Conservation (phyloP, 2,329 filamentous ascomycete species). For the Torrubiellomyces zombiae region DNA sequence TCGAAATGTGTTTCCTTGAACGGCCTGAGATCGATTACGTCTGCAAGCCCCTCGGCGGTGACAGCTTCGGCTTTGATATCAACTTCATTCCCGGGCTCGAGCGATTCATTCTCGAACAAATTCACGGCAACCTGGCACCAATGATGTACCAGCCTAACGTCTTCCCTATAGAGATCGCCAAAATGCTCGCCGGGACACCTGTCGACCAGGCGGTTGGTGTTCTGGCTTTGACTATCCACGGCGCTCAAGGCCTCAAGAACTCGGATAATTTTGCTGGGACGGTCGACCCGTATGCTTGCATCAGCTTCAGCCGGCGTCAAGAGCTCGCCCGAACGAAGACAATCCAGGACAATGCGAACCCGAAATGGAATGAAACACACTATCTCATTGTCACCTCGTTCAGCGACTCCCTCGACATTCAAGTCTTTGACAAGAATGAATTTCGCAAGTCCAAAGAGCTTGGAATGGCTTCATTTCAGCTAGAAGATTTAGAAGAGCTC, state of each 20-base stretch:
- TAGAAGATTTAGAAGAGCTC: constrained; percentile 68
- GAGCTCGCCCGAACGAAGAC: constrained; percentile 81
- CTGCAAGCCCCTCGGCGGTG: constrained; percentile 91
- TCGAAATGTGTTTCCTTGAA: constrained; percentile 90
- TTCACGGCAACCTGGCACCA: constrained; percentile 80
- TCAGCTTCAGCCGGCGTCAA: constrained; percentile 71
- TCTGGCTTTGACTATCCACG: constrained; percentile 77
- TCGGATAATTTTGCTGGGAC: constrained; percentile 84
- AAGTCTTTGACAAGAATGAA: constrained; percentile 86
- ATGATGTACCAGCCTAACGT: constrained; percentile 99
- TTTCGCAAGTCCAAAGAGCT: constrained; percentile 93
- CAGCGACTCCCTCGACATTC: constrained; percentile 71
- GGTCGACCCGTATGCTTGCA: constrained; percentile 72
- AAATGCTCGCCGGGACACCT: constrained; percentile 87
- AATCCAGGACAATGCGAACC: constrained; percentile 67
- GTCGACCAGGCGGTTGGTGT: constrained; percentile 95
- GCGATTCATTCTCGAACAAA: constrained; percentile 85
- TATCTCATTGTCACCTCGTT: constrained; percentile 90
- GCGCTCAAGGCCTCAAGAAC: constrained; percentile 85
- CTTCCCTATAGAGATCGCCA: constrained; percentile 95
- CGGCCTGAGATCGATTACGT: constrained; percentile 87
- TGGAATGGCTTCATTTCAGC: constrained; percentile 66
- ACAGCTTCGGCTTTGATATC: constrained; percentile 93
- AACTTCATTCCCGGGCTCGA: constrained; percentile 96
- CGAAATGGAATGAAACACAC: constrained; percentile 91